Conservation (phyloP, 1,284 basidiomycete genomes). For the Moesziomyces globuligerus region DNA sequence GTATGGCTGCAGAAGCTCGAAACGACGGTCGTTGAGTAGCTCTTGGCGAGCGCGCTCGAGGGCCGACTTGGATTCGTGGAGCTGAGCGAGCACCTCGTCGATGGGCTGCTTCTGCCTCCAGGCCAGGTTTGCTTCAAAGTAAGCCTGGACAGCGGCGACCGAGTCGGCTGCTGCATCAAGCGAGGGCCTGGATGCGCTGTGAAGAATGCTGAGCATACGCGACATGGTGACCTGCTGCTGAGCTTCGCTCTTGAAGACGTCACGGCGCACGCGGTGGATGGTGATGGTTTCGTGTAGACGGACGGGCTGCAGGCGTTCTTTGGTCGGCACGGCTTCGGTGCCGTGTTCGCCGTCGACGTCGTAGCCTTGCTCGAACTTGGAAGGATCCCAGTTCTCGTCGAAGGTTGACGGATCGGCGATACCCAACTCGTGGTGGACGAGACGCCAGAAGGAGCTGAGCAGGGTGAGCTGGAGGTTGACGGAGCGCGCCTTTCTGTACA, state of each 20-base stretch:
- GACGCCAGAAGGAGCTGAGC: constrained; percentile 41
- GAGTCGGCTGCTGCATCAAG: constrained; percentile 67
- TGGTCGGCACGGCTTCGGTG: constrained; percentile 60
- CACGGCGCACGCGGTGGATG: constrained; percentile 66
- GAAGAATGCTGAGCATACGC: constrained; percentile 72
- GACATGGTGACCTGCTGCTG: constrained; percentile 69
- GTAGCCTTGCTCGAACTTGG: constrained; percentile 19
- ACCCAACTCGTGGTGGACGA: constrained; percentile 24
- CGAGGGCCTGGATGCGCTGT: constrained; percentile 65
- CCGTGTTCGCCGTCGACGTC: constrained; percentile 51
- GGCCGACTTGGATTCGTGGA: constrained; percentile 68
- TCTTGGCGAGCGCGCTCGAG: constrained; percentile 17
- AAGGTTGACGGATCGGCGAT: constrained; percentile 21
- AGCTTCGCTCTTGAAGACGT: constrained; percentile 68
- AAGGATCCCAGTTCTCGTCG: constrained; percentile 17
- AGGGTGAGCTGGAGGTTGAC: constrained; percentile 32
- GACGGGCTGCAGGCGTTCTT: constrained; percentile 59
- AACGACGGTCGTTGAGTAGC: constrained; percentile 69
- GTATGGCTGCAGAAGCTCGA: constrained; percentile 71
- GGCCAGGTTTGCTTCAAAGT: constrained; percentile 61
- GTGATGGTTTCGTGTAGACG: constrained; percentile 62
- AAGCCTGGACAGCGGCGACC: constrained; percentile 67
- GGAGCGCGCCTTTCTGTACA: constrained; percentile 29
- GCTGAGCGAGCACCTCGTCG: constrained; percentile 39
- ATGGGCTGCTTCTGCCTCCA: constrained; percentile 48